Evolutionary conservation across 106 monocot species (phyloP).

Genomic region (Dioscorea alata): DNA sequence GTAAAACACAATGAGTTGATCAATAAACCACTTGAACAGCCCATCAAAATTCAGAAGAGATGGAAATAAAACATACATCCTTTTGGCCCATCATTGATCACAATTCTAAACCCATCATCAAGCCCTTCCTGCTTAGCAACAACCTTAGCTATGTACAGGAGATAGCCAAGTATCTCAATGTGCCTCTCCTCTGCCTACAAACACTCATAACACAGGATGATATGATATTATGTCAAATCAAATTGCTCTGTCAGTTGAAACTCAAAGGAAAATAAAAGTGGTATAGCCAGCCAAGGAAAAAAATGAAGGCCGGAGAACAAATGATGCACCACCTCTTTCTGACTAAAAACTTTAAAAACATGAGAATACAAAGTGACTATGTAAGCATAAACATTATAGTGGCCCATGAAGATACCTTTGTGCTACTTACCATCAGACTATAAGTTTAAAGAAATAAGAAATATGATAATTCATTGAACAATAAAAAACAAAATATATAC

Average conservation of each 20-base stretch:
- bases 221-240: not conserved
- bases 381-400: not conserved
- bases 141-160: constrained; percentile 64
- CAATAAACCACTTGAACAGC: not conserved
- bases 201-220: not conserved
- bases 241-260: no score
- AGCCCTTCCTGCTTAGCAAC: constrained; percentile 91
- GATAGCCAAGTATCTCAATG: constrained; percentile 66
- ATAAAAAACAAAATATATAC: constrained; percentile 18
- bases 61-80: constrained; percentile 50
- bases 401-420: not conserved
- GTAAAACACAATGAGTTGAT: constrained; percentile 1
- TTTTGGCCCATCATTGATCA: constrained; percentile 81
- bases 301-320: not conserved
- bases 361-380: no score
- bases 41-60: not conserved
- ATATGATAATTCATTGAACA: not conserved
- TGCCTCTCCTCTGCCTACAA: constrained; percentile 75
- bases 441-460: not conserved
- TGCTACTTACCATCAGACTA: not conserved
- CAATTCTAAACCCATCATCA: constrained; percentile 76
- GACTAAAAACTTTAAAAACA: no score
- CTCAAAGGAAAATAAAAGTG: not conserved
- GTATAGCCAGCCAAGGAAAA: not conserved
- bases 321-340: no score